Evolutionary conservation across 2,329 filamentous ascomycete genomes (phyloP).

Genomic region (Triangularia verruculosa): DNA sequence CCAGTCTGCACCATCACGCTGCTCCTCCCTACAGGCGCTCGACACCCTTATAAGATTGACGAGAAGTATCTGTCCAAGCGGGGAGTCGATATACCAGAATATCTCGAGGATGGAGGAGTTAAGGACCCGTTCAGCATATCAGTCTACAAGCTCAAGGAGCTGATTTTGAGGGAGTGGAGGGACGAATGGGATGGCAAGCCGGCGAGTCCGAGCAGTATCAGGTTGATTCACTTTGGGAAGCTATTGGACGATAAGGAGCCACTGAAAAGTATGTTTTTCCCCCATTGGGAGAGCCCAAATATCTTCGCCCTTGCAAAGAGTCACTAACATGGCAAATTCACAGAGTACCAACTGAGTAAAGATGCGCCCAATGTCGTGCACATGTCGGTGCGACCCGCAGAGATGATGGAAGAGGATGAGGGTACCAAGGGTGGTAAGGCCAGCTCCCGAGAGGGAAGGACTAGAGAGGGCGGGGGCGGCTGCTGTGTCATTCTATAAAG

Average conservation of each 20-base stretch:
- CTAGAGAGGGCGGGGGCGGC: conserved; percentile 40
- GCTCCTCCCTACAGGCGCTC: conserved; percentile 73
- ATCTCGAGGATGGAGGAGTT: conserved; percentile 51
- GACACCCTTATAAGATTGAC: conserved; percentile 88
- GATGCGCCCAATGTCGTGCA: conserved; percentile 83
- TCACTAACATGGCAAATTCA: conserved; percentile 2
- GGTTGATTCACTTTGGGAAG: conserved; percentile 88
- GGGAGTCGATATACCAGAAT: conserved; percentile 70
- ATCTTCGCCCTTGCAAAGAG: background rate
- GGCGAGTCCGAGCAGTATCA: conserved; percentile 81
- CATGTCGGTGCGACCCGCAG: conserved; percentile 87
- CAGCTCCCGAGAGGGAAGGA: conserved; percentile 39
- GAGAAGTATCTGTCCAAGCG: conserved; percentile 80
- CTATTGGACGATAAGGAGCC: conserved; percentile 84
- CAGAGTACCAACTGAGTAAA: conserved; percentile 76
- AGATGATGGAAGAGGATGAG: conserved; percentile 77
- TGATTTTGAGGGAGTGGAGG: conserved; percentile 91
- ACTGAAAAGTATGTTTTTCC: conserved; percentile 66
- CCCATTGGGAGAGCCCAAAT: background rate
- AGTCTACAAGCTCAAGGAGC: conserved; percentile 88
- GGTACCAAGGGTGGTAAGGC: conserved; percentile 64
- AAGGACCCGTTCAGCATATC: conserved; percentile 85
- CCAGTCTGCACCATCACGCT: conserved; percentile 72
- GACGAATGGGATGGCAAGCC: conserved; percentile 88
- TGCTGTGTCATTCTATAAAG: conserved; percentile 47